phyloP scores from a whole-genome alignment of 2,329 filamentous ascomycete species.

The Neoarthrinium moseri region DNA sequence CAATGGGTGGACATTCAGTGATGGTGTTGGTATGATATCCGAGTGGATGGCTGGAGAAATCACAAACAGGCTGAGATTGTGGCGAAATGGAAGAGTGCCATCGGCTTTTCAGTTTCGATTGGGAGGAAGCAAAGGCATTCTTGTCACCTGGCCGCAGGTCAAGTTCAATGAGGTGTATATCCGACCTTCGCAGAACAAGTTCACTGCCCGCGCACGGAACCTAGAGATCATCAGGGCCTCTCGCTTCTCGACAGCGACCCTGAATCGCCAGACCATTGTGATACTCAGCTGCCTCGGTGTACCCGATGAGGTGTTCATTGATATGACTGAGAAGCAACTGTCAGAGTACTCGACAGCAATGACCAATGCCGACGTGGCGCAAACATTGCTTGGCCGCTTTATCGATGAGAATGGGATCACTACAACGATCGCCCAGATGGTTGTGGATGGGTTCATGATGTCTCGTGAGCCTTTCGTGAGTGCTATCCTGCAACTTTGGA shows the following conservation, averaged over 20 bases:
- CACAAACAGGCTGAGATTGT: slow-evolving; percentile 65
- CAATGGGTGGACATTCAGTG: slow-evolving; percentile 74
- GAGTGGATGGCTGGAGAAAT: slow-evolving; percentile 72
- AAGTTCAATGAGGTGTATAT: slow-evolving; percentile 71
- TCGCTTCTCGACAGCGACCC: slow-evolving; percentile 69
- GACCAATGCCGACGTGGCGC: slow-evolving; percentile 60
- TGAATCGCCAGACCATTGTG: slow-evolving; percentile 88
- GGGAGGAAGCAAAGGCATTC: slow-evolving; percentile 87
- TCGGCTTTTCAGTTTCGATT: slow-evolving; percentile 91
- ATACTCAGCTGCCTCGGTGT: slow-evolving; percentile 82
- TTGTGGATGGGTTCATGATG: slow-evolving; percentile 76
- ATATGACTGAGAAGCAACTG: slow-evolving; percentile 68
- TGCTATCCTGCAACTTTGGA: slow-evolving; percentile 80
- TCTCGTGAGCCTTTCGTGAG: slow-evolving; percentile 75
- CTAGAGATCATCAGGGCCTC: slow-evolving; percentile 87
- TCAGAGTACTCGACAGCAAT: slow-evolving; percentile 68
- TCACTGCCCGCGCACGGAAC: slow-evolving; percentile 65
- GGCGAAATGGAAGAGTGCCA: slow-evolving; percentile 56
- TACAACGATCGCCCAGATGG: slow-evolving; percentile 70
- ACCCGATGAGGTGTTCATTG: slow-evolving; percentile 61
- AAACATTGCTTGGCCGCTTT: slow-evolving; percentile 67
- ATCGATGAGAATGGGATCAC: slow-evolving; percentile 86
- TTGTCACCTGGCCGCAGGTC: slow-evolving; percentile 71
- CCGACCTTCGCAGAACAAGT: slow-evolving; percentile 85
- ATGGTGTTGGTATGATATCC: slow-evolving; percentile 94